phyloP scores from a whole-genome alignment of 2,329 filamentous ascomycete species.

The Coniella lustricola region DNA sequence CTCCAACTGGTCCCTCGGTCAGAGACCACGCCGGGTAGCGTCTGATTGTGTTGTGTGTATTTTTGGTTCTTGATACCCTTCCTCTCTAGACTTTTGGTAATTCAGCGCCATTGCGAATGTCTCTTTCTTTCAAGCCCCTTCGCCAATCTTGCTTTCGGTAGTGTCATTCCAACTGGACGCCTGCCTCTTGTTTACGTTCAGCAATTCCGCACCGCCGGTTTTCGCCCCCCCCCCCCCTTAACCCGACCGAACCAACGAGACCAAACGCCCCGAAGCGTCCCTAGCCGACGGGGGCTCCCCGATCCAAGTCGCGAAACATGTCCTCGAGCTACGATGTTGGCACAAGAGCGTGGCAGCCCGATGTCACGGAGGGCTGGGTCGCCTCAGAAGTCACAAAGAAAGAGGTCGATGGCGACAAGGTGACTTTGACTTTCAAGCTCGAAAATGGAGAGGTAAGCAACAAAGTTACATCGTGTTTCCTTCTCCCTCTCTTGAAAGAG shows the following conservation, averaged over 20 bases:
- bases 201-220: too few species aligned
- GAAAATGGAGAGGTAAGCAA: conserved; percentile 79
- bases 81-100: conserved; percentile 4
- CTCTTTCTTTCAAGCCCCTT: conserved; percentile 13
- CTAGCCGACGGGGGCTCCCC: conserved; percentile 5
- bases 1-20: conserved; percentile 1
- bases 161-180: conserved; percentile 13
- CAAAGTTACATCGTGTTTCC: conserved; percentile 17
- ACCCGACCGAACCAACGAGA: conserved; percentile 8
- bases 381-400: conserved; percentile 90
- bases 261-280: background rate
- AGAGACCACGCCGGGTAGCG: conserved; percentile 5
- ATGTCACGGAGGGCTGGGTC: conserved; percentile 93
- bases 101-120: conserved; percentile 12
- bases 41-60: conserved; percentile 1
- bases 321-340: conserved; percentile 93
- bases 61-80: conserved; percentile 13
- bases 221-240: background rate
- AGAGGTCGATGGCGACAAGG: conserved; percentile 75
- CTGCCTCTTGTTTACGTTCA: background rate
- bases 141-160: conserved; percentile 17
- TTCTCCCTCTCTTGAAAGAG: background rate
- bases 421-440: conserved; percentile 78
- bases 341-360: conserved; percentile 97
- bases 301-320: conserved; percentile 45